These are phyloP conservation scores for Tetracladium maxilliforme DNA, from an alignment of 2,329 filamentous ascomycete species.

Conservation along the genomic window DNA sequence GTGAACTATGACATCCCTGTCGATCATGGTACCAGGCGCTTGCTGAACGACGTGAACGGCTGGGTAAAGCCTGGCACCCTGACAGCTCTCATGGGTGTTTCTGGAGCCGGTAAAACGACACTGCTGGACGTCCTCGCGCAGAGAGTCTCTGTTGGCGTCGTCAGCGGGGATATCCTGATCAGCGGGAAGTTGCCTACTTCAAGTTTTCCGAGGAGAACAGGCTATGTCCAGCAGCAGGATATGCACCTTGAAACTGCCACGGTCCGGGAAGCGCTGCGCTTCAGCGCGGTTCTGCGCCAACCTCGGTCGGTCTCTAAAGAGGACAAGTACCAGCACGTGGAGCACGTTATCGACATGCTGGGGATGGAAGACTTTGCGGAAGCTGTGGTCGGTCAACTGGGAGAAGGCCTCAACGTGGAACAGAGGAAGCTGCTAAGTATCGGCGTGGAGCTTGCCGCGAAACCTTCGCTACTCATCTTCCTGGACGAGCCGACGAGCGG, in stretches of 20 bases:
- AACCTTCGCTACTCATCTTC: constrained; percentile 75
- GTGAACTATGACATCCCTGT: constrained; percentile 72
- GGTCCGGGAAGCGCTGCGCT: constrained; percentile 76
- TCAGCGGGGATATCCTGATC: constrained; percentile 72
- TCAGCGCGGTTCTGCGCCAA: constrained; percentile 79
- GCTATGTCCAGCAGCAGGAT: constrained; percentile 88
- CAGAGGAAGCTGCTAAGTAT: constrained; percentile 69
- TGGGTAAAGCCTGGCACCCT: constrained; percentile 61
- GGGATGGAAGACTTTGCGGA: constrained; percentile 83
- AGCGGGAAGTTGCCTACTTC: no score
- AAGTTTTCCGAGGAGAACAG: no score
- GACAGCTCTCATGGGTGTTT: constrained; percentile 55
- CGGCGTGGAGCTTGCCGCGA: constrained; percentile 81
- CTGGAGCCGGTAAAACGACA: constrained; percentile 78
- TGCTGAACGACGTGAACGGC: constrained; percentile 56
- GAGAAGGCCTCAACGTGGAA: constrained; percentile 62
- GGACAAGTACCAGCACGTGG: constrained; percentile 82
- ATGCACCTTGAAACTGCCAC: constrained; percentile 72
- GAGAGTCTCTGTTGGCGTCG: constrained; percentile 77
- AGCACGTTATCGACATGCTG: constrained; percentile 59
- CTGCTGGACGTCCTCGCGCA: constrained; percentile 67
- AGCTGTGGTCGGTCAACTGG: constrained; percentile 74
- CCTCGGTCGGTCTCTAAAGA: constrained; percentile 52
- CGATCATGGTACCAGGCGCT: constrained; percentile 45
- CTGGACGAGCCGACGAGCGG: constrained; percentile 88